These are phyloP conservation scores for Rutstroemia sp. DNA, from an alignment of 2,329 filamentous ascomycete species.

Conservation along the genomic window DNA sequence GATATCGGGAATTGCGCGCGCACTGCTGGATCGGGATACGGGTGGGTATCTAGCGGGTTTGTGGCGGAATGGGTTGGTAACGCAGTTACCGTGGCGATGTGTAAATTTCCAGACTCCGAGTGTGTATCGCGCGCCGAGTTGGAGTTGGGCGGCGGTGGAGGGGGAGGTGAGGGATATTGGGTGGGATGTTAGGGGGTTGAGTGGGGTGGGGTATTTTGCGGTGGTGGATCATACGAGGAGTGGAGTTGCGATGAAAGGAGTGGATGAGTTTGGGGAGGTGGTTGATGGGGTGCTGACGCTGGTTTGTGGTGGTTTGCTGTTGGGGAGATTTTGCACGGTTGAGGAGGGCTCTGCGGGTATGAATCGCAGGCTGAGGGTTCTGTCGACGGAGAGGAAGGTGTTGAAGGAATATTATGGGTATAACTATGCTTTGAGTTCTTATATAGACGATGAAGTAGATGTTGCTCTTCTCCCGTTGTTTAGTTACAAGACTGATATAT, in stretches of 20 bases:
- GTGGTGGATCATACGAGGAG: neutral
- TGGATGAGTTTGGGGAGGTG: neutral
- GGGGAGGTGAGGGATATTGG: neutral
- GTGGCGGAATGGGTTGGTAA: neutral
- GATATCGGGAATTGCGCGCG: conserved; percentile 32
- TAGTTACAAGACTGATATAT: too few species aligned
- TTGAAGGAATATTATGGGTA: too few species aligned
- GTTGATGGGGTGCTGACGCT: neutral
- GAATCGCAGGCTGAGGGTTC: too few species aligned
- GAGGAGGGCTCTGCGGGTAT: too few species aligned
- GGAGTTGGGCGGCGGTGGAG: neutral
- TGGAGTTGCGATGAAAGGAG: neutral
- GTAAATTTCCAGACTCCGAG: rapidly evolving
- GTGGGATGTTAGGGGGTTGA: neutral
- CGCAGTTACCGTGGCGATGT: neutral
- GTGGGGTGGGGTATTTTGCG: neutral
- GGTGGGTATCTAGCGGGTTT: neutral
- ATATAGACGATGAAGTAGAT: too few species aligned
- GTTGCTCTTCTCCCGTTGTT: too few species aligned
- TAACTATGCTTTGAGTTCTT: too few species aligned
- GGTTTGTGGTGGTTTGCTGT: neutral
- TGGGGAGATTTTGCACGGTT: neutral
- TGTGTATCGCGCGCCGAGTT: neutral
- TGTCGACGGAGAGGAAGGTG: too few species aligned
- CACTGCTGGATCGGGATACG: neutral